Evolutionary conservation across 495 filamentous ascomycete genomes (phyloP).

Genomic region (Penicillium tannophilum): DNA sequence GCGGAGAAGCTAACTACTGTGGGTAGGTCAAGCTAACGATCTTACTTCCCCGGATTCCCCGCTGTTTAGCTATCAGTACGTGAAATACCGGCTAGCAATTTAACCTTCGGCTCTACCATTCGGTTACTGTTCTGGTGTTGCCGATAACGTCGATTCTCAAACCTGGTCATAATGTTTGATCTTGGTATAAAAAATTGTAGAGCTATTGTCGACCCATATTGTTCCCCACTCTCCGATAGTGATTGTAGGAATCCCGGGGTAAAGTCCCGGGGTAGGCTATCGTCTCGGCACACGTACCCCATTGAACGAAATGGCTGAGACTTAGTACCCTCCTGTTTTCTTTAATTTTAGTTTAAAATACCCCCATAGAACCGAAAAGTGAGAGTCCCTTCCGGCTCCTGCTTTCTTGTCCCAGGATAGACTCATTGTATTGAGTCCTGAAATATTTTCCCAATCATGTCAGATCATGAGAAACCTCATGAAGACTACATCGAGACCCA

Average conservation of each 20-base stretch:
- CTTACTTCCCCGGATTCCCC: neutral
- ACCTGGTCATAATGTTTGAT: no score
- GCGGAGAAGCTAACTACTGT: no score
- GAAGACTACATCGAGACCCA: slow-evolving; percentile 17
- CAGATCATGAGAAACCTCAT: slow-evolving; percentile 4
- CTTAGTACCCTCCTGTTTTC: no score
- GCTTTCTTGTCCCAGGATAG: no score
- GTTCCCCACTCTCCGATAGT: no score
- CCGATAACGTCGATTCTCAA: neutral
- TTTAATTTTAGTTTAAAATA: no score
- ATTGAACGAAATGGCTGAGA: no score
- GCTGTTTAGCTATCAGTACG: neutral
- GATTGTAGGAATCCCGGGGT: neutral
- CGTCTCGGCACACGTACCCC: neutral
- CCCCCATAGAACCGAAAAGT: no score
- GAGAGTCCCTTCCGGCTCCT: no score
- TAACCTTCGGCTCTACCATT: neutral
- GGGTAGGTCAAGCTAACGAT: no score
- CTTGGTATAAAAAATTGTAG: neutral
- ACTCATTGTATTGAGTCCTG: no score
- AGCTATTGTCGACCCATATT: no score
- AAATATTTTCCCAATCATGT: neutral
- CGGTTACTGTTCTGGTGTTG: neutral
- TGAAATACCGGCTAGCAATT: neutral
- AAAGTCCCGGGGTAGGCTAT: neutral